Conservation (phyloP, 106 monocot species). For the Dendrobium huoshanense region DNA sequence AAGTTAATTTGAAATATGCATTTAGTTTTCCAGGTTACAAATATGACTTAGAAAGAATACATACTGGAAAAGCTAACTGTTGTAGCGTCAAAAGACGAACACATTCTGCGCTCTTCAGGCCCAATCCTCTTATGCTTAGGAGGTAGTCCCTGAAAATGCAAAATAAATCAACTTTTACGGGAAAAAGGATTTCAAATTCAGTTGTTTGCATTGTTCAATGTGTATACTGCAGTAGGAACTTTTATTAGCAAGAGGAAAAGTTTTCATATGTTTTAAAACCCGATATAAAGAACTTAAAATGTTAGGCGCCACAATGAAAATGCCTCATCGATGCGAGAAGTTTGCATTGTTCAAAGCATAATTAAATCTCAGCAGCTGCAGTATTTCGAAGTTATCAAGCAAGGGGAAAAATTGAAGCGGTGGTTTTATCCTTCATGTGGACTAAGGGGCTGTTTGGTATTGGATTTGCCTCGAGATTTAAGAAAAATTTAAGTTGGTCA, state of each 20-base stretch:
- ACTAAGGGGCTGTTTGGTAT: neutral
- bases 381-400: neutral
- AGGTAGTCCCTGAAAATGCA: slow-evolving; percentile 75
- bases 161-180: slow-evolving; percentile 4
- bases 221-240: neutral
- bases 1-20: neutral
- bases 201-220: neutral
- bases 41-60: slow-evolving; percentile 3
- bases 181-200: neutral
- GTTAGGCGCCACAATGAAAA: neutral
- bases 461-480: no score
- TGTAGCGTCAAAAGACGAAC: slow-evolving; percentile 92
- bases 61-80: slow-evolving; percentile 92
- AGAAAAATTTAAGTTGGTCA: no score
- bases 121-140: slow-evolving; percentile 80
- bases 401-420: neutral
- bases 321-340: neutral
- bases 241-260: neutral
- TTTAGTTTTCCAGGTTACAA: neutral
- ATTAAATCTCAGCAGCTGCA: neutral
- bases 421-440: neutral
- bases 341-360: neutral
- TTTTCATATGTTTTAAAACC: neutral
- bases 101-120: slow-evolving; percentile 97
- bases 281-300: no score